Evolutionary conservation across 768 basidiomycete species (phyloP), one percentile per base, ranked within the genome.

Genomic region (Imleria badia): DNA sequence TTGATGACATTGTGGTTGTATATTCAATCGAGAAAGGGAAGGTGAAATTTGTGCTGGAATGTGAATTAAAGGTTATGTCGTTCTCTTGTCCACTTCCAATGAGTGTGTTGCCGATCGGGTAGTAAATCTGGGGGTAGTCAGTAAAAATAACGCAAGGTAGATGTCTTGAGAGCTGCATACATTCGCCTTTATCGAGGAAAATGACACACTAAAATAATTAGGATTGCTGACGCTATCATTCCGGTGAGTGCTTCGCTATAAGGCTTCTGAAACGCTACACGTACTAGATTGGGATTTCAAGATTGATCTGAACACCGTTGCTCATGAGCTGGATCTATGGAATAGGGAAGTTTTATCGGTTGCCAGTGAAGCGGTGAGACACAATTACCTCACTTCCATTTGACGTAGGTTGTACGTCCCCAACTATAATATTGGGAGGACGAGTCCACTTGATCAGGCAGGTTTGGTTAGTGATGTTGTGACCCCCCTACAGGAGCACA

Each of bases 1-100:
- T 74, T 10, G 89, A 84, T 54, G 89, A 80, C 40, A 73, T 62
- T 0, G 77, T 63, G 23, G 75, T 73, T 35, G 78, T 79, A 73
- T 91, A 94, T 41, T 74, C 72, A 40, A 94, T 74, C 6, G 78
- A 61, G 71, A 93, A 88, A 2, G 91, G 91, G 75, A 94, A 89
- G 0, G 83, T 85, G 73, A 91, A 82, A 57, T 81, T 84, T 6
- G 82, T 88, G 58, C 77, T 74, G 3, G 77, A 64, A 60, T 83
- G 73, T 13, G 87, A 75, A 11, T 76, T 62, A 61, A 86, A 80
- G 5, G 68, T 70, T 46, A 84, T 58, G 51, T 72, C 70, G 19
- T 73, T 72, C 39, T 81, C 61, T 30, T 68, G 68, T 17, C 91
- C 91, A 44, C 77, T 76, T 13, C 91, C 91, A 45, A 93, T 73